These are phyloP conservation scores for Notholithocarpus densiflorus DNA, from an alignment of 306 rosid genomes.

Conservation along the genomic window DNA sequence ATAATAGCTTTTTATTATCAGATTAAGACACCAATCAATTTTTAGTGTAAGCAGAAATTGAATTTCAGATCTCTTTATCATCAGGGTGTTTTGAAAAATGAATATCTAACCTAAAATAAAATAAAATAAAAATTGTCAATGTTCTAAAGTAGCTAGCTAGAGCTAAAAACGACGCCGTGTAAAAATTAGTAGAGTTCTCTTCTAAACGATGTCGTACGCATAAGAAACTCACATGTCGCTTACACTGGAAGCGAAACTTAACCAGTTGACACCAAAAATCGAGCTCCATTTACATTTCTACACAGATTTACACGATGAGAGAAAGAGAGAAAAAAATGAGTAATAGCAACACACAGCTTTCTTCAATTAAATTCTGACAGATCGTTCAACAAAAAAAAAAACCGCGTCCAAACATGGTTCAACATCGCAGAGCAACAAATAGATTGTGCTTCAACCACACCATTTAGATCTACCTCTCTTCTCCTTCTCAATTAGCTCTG, in stretches of 20 bases:
- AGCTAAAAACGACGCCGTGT: too few species aligned
- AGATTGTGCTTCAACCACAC: constrained; percentile 14
- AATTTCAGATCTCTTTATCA: fast-evolving
- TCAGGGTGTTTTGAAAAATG: too few species aligned
- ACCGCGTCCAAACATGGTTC: not conserved
- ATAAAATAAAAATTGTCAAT: too few species aligned
- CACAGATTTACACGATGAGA: not conserved
- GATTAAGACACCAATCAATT: fast-evolving
- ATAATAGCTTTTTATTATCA: fast-evolving
- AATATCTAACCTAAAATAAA: too few species aligned
- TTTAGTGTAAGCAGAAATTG: fast-evolving
- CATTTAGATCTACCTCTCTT: constrained; percentile 25
- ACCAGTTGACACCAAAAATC: too few species aligned
- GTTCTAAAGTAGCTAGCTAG: too few species aligned
- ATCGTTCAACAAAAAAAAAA: not conserved
- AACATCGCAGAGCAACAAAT: not conserved
- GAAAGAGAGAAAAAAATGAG: not conserved
- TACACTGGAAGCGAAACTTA: too few species aligned
- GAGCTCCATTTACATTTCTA: too few species aligned
- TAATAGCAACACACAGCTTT: too few species aligned
- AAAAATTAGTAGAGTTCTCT: too few species aligned
- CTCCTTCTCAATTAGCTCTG: not conserved
- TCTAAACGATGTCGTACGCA: too few species aligned
- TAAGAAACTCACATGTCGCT: too few species aligned
- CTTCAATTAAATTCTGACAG: not conserved